Percentiles rank a stretch among this genome's conserved stretches.
These are phyloP conservation scores for Quercus mongolica DNA, from an alignment of 306 rosid species.

Conservation along the genomic window DNA sequence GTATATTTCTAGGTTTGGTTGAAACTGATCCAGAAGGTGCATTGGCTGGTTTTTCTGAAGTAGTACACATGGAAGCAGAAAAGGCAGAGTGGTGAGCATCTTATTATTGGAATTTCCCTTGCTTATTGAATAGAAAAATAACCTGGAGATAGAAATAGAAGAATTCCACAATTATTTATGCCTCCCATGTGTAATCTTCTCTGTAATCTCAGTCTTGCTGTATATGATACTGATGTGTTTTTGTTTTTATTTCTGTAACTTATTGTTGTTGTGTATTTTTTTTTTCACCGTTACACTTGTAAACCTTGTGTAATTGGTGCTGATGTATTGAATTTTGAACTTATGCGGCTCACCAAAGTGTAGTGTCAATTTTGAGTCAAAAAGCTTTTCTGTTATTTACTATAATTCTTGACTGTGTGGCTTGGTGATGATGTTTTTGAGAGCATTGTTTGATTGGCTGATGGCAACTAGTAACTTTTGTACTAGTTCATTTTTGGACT, in stretches of 20 bases:
- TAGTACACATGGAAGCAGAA: conserved; percentile 83
- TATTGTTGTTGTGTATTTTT: background rate
- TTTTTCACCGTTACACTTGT: background rate
- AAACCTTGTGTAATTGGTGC: background rate
- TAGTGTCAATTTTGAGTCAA: background rate
- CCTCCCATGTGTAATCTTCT: background rate
- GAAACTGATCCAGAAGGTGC: conserved; percentile 94
- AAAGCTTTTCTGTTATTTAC: background rate
- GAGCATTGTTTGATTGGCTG: background rate
- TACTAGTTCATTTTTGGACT: background rate
- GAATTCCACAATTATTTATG: background rate
- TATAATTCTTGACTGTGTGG: background rate
- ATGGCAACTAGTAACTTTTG: background rate
- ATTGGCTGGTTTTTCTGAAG: conserved; percentile 86
- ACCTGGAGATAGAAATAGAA: background rate
- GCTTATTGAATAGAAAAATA: background rate
- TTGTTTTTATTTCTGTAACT: background rate
- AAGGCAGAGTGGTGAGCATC: conserved; percentile 86
- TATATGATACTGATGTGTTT: background rate
- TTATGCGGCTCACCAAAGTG: background rate
- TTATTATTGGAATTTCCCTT: conserved; percentile 1
- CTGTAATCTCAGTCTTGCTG: background rate
- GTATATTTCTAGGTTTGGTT: conserved; percentile 58
- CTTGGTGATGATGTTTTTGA: background rate
- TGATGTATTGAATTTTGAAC: background rate